These are phyloP conservation scores for Allium fistulosum DNA, from an alignment of 106 monocot genomes.

Conservation along the genomic window DNA sequence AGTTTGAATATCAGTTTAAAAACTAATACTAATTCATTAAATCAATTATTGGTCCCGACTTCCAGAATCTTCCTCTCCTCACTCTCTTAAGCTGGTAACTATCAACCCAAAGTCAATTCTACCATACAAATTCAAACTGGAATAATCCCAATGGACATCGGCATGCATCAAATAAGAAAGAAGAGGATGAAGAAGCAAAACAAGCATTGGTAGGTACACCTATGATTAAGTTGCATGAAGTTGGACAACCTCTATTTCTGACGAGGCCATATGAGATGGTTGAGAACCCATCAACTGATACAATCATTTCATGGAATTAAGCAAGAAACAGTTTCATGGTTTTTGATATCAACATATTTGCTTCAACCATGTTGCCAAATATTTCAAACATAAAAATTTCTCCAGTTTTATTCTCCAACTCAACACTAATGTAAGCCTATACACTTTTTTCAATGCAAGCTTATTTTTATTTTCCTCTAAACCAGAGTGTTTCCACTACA, in stretches of 20 bases:
- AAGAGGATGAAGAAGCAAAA: constrained; percentile 11
- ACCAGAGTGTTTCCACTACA: constrained; percentile 6
- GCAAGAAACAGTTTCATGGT: constrained; percentile 64
- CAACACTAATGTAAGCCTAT: constrained; percentile 48
- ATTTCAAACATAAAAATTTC: constrained; percentile 82
- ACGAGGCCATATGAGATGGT: constrained; percentile 72
- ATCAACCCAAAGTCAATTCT: too few species aligned
- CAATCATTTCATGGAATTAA: constrained; percentile 47
- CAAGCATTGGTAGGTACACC: constrained; percentile 12
- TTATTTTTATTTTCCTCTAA: background rate
- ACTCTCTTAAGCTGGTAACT: too few species aligned
- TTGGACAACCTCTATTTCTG: constrained; percentile 47
- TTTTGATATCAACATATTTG: constrained; percentile 46
- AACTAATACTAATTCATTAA: too few species aligned
- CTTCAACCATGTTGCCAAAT: constrained; percentile 37
- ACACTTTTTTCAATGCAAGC: background rate
- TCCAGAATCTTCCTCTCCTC: too few species aligned
- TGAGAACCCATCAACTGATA: constrained; percentile 48
- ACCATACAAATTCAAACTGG: too few species aligned
- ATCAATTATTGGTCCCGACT: too few species aligned
- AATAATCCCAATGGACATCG: too few species aligned
- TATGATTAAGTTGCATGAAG: constrained; percentile 21
- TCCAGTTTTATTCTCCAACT: constrained; percentile 81
- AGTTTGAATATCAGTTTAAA: too few species aligned
- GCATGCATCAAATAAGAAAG: background rate